These are phyloP conservation scores for Lodderomyces elongisporus DNA, from an alignment of 1,139 yeast species.

Conservation along the genomic window DNA sequence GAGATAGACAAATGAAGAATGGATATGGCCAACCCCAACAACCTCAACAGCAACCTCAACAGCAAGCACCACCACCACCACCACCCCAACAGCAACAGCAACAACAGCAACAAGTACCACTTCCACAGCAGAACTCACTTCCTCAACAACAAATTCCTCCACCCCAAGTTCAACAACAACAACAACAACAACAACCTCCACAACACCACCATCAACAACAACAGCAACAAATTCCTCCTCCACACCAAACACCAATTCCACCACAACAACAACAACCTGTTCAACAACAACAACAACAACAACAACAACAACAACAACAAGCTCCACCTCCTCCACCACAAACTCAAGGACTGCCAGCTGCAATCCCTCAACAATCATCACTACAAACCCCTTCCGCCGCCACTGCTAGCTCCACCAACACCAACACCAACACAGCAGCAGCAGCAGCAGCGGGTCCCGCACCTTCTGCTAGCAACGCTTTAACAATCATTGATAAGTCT, in stretches of 20 bases:
- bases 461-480: constrained; percentile 29
- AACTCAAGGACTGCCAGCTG: constrained; percentile 8
- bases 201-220: constrained; percentile 13
- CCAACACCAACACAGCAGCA: constrained; percentile 5
- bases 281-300: constrained; percentile 4
- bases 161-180: constrained; percentile 31
- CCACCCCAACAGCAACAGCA: constrained; percentile 9
- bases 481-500: constrained; percentile 36
- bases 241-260: constrained; percentile 14
- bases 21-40: constrained; percentile 11
- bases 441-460: constrained; percentile 14
- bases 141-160: constrained; percentile 14
- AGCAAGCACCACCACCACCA: constrained; percentile 8
- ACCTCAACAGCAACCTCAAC: constrained; percentile 9
- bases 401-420: constrained; percentile 10
- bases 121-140: constrained; percentile 18
- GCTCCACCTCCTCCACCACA: constrained; percentile 7
- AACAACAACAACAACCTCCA: constrained; percentile 18
- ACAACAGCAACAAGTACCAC: constrained; percentile 15
- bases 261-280: constrained; percentile 19
- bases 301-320: constrained; percentile 7
- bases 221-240: constrained; percentile 17
- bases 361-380: constrained; percentile 15
- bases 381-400: constrained; percentile 18
- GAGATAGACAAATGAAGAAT: constrained; percentile 48